phyloP scores from a whole-genome alignment of 345 rosid genomes.

The Ceriops tagal region DNA sequence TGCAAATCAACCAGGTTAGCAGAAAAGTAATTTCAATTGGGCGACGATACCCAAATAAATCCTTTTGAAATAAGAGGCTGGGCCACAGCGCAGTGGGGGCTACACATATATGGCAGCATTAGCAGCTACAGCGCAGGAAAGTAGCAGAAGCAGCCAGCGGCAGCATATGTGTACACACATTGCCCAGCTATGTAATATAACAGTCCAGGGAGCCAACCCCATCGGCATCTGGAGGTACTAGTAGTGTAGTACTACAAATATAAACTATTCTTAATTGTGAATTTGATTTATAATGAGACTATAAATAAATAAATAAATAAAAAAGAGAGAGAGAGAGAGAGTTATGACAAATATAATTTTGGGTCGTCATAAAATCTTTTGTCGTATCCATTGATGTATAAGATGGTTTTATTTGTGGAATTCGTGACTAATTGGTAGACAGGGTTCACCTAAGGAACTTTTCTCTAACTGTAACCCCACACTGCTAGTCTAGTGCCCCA shows the following conservation, averaged over 20 bases:
- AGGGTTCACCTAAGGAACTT: too few relatives aligned
- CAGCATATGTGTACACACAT: background rate
- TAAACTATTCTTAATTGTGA: too few relatives aligned
- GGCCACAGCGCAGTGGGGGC: slow-evolving; percentile 8
- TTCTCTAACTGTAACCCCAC: slow-evolving; percentile 12
- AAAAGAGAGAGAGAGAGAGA: too few relatives aligned
- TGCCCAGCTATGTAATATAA: background rate
- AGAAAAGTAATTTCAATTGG: slow-evolving; percentile 19
- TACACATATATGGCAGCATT: background rate
- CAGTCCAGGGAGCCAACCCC: background rate
- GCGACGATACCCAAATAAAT: slow-evolving; percentile 34
- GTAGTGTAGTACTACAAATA: too few relatives aligned
- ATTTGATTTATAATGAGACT: too few relatives aligned
- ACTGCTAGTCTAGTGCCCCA: slow-evolving; percentile 19
- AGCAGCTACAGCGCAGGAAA: background rate
- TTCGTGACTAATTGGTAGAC: too few relatives aligned
- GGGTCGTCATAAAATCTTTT: too few relatives aligned
- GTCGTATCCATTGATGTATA: too few relatives aligned
- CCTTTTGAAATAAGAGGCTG: slow-evolving; percentile 14
- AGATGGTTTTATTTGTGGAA: too few relatives aligned
- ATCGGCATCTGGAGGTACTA: background rate
- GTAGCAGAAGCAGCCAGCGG: slow-evolving; percentile 1
- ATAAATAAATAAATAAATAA: too few relatives aligned
- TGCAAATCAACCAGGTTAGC: slow-evolving; percentile 33
- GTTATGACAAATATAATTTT: too few relatives aligned